These are phyloP conservation scores for Fusarium sp. DNA, from an alignment of 2,329 filamentous ascomycete genomes.

Conservation along the genomic window DNA sequence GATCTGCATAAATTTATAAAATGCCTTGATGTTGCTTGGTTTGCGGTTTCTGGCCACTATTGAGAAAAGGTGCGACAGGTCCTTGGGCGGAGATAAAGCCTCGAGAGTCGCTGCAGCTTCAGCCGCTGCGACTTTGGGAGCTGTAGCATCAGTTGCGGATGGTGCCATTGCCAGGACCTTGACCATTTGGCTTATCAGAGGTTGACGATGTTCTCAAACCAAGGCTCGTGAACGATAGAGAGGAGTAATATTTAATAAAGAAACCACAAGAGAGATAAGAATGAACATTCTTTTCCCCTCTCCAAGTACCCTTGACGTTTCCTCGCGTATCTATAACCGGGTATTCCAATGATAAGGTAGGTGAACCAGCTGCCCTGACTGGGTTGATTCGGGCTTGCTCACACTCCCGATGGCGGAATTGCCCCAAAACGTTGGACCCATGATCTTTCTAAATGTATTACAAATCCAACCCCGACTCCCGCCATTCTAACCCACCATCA, in stretches of 20 bases:
- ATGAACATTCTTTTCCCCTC: conserved; percentile 1
- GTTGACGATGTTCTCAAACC: background rate
- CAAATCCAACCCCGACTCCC: conserved; percentile 42
- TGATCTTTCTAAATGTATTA: conserved; percentile 28
- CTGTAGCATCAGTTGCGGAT: conserved; percentile 30
- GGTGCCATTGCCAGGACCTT: conserved; percentile 28
- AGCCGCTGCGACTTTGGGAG: conserved; percentile 2
- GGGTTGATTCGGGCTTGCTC: conserved; percentile 10
- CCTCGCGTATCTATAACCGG: conserved; percentile 12
- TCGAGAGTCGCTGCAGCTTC: conserved; percentile 19
- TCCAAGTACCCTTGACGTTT: conserved; percentile 29
- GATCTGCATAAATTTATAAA: conserved; percentile 85
- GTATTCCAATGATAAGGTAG: conserved; percentile 4
- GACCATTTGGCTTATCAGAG: background rate
- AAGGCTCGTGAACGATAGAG: background rate
- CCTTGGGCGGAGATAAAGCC: conserved; percentile 62
- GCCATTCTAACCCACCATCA: conserved; percentile 40
- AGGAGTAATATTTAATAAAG: background rate
- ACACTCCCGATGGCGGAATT: conserved; percentile 37
- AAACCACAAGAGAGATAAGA: conserved; percentile 13
- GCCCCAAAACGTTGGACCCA: conserved; percentile 15
- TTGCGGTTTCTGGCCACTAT: conserved; percentile 72
- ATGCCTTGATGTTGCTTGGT: conserved; percentile 77
- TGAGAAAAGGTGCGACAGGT: conserved; percentile 84
- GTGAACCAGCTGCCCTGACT: conserved; percentile 8